Base-by-base conservation (phyloP, 2,329 filamentous ascomycete species). In the Pseudogymnoascus sp. region DNA sequence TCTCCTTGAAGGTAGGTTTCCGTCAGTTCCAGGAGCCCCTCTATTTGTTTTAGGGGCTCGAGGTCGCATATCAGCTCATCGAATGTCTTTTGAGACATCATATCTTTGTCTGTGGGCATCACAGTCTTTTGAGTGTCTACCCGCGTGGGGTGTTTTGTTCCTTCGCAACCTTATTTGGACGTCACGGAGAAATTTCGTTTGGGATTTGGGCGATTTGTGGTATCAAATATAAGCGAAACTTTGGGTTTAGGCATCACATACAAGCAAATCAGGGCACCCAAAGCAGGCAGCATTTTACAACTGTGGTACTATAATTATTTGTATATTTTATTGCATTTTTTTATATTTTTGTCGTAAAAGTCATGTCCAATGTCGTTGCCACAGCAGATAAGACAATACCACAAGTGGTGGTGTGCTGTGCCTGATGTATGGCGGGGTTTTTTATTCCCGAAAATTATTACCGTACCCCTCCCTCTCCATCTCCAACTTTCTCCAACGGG, bases 191-290 rank as follows among this genome's bases (percentile, higher is more conserved):
- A 55, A 55, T 55, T 55, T 55, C 49, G 1, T 55, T 55, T 55
- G 4, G 49, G 28, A 19, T 33, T 55, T 33, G 28, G 49, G 1
- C 25, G 45, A 55, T 55, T 55, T 55, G 49, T 55, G 49, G 49
- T 55, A 55, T 55, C 49, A 33, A 55, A 55, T 30, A 55, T 55
- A 55, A 55, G 49, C 49, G 49, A 55, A 55, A 55, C n/a, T 55
- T 55, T 35, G 28, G 49, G 28, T 55, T 55, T 33, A 35, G 49
- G 16, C 28, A 55, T 55, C 49, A 55, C 49, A 5, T 55, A 55
- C 35, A 33, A 12, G 49, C 28, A 55, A 55, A 14, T 12, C 28
- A 22, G 16, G 14, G 45, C 8, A 4, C n/a, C 16, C n/a, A 55
- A 55, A 55, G 49, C 28, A 3, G 28, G 49, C 22, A 55, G 8